phyloP scores from a whole-genome alignment of 306 rosid species.

The Vicia villosa region DNA sequence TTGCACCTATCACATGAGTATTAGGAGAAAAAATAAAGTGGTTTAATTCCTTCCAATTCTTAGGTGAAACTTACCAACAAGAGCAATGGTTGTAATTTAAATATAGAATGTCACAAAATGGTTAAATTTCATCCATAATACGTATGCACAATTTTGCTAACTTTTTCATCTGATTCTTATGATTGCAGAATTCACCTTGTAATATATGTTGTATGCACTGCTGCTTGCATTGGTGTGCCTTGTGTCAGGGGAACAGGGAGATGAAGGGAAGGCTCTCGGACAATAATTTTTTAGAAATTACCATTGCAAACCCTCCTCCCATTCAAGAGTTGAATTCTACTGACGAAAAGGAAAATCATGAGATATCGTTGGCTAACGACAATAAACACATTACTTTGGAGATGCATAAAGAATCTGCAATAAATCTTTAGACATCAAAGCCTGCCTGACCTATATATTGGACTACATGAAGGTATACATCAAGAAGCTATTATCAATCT shows the following conservation, averaged over 20 bases:
- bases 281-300: slow-evolving; percentile 62
- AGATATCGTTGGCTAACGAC: slow-evolving; percentile 53
- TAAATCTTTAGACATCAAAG: too few species aligned
- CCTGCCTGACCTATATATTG: too few species aligned
- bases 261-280: slow-evolving; percentile 83
- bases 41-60: slow-evolving; percentile 11
- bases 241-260: slow-evolving; percentile 98
- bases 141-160: neutral
- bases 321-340: slow-evolving; percentile 77
- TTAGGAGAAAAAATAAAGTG: neutral
- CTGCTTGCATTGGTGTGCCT: slow-evolving; percentile 94
- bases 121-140: neutral
- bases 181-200: slow-evolving; percentile 77
- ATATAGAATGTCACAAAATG: neutral
- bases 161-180: slow-evolving; percentile 24
- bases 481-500: too few species aligned
- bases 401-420: too few species aligned
- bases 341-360: slow-evolving; percentile 47
- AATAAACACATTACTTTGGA: slow-evolving; percentile 68
- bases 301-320: slow-evolving; percentile 81
- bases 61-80: neutral
- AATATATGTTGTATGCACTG: slow-evolving; percentile 93
- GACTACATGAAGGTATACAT: too few species aligned
- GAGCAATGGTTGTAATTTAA: neutral
- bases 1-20: neutral